A percentile compares a stretch with the other conserved stretches of the same genome.
Conservation (phyloP, 345 rosid species). For the Clausena lansium region DNA sequence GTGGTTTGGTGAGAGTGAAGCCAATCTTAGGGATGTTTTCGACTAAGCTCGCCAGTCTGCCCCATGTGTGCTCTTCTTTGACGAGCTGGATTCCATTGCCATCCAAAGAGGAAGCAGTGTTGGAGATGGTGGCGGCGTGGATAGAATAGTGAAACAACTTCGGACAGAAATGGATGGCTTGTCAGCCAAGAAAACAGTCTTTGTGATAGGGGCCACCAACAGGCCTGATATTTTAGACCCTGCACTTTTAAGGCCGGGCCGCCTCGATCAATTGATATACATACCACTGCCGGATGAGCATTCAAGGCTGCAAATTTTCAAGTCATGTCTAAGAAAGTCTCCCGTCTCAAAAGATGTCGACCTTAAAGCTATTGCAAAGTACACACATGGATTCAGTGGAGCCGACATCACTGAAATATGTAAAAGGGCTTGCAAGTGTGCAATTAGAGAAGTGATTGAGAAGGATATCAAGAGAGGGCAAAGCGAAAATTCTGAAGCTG, state of each 20-base stretch:
- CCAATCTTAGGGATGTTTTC: conserved; percentile 39
- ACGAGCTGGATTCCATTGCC: conserved; percentile 46
- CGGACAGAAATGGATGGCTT: conserved; percentile 45
- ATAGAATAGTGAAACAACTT: conserved; percentile 42
- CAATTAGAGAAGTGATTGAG: conserved; percentile 39
- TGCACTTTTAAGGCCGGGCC: conserved; percentile 40
- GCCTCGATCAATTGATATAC: conserved; percentile 41
- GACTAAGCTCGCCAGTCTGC: conserved; percentile 35
- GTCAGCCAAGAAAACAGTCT: conserved; percentile 39
- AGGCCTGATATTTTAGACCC: conserved; percentile 42
- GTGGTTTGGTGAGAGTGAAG: conserved; percentile 30
- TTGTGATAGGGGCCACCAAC: conserved; percentile 41
- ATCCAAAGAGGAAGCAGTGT: conserved; percentile 44
- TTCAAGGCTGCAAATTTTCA: conserved; percentile 33
- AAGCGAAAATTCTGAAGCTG: conserved; percentile 31
- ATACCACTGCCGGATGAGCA: conserved; percentile 42
- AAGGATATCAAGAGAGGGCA: conserved; percentile 33
- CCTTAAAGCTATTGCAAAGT: conserved; percentile 30
- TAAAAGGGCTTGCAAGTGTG: conserved; percentile 39
- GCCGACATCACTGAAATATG: conserved; percentile 43
- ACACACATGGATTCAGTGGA: conserved; percentile 39
- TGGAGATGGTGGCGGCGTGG: conserved; percentile 43
- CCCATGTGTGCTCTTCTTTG: conserved; percentile 43
- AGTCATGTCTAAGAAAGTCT: conserved; percentile 39
- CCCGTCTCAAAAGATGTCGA: conserved; percentile 34